Base-by-base conservation (phyloP, 2,329 filamentous ascomycete genomes). In the Colletotrichum sojae region DNA sequence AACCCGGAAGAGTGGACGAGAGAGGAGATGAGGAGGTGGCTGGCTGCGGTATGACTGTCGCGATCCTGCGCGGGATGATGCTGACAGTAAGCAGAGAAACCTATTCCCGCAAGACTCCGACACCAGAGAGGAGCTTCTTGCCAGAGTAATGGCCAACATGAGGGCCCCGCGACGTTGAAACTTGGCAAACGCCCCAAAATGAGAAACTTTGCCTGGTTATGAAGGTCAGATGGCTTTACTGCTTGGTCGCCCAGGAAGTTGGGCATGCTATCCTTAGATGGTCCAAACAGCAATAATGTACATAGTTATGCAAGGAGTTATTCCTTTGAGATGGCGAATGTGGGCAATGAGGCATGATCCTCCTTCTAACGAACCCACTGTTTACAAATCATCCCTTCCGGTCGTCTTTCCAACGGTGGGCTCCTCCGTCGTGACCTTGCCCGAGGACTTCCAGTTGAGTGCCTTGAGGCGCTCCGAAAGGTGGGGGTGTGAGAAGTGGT, bases 401-500 rank as follows among this genome's bases (percentile, higher is more conserved):
- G 88, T 89, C 55, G 92, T 90, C 81, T 91, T 93, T 71, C 90
- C 86, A 39, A 90, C 88, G 57, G 79, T 77, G n/a, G 81, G 79
- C 53, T 82, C 82, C 66, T 81, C 76, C 2, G 73, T 73, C 9
- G 78, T 79, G 20, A 86, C 80, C 72, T 83, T 85, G 69, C 83
- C 79, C 16, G 80, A 83, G 58, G 93, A 90, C 77, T 91, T 90
- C 95, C 95, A 99, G 73, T 93, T 91, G 70, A 99, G 88, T 1
- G 95, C 96, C 81, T 93, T 94, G 76, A 99, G 86, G 76, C 96
- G 90, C 87, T 99, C 97, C 1, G 95, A 93, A 73, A 99, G 85
- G 73, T 98, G 98, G 1, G 96, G 96, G 83, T 99, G 96, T 25
- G 95, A 98, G 87, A 97, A 98, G 84, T 99, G 95, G 86, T 98